These are phyloP conservation scores for Diaporthe australafricana DNA, from an alignment of 2,329 filamentous ascomycete genomes.

Conservation along the genomic window DNA sequence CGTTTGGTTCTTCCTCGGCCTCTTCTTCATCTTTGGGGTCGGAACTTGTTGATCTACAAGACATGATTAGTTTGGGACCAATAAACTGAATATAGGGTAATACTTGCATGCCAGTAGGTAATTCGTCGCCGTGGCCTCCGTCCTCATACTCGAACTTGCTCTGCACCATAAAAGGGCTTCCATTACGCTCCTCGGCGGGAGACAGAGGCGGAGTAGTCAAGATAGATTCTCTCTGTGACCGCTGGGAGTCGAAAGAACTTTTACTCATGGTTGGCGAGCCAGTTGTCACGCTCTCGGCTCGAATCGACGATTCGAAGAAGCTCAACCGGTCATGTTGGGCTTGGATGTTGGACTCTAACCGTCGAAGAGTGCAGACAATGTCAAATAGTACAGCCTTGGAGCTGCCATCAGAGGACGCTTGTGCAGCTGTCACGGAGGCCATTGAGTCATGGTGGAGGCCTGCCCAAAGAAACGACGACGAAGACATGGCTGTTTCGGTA, in stretches of 20 bases:
- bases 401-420: neutral
- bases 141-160: conserved; percentile 1
- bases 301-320: conserved; percentile 7
- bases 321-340: conserved; percentile 5
- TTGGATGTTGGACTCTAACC: conserved; percentile 9
- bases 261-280: neutral
- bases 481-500: conserved; percentile 10
- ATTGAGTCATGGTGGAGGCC: neutral
- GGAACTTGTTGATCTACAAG: conserved; percentile 4
- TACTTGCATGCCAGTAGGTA: neutral
- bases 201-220: neutral
- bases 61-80: conserved; percentile 8
- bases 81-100: neutral
- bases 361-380: conserved; percentile 8
- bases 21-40: conserved; percentile 4
- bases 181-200: neutral
- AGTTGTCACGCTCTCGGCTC: conserved; percentile 9
- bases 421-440: conserved; percentile 1
- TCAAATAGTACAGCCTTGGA: conserved; percentile 6
- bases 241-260: conserved; percentile 4
- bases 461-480: neutral
- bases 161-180: conserved; percentile 12
- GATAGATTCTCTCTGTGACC: neutral
- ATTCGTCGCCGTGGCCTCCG: neutral
- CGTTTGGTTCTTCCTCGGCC: conserved; percentile 7